These are phyloP conservation scores for Penicillium sumatraense DNA, from an alignment of 2,329 filamentous ascomycete species.

Conservation along the genomic window DNA sequence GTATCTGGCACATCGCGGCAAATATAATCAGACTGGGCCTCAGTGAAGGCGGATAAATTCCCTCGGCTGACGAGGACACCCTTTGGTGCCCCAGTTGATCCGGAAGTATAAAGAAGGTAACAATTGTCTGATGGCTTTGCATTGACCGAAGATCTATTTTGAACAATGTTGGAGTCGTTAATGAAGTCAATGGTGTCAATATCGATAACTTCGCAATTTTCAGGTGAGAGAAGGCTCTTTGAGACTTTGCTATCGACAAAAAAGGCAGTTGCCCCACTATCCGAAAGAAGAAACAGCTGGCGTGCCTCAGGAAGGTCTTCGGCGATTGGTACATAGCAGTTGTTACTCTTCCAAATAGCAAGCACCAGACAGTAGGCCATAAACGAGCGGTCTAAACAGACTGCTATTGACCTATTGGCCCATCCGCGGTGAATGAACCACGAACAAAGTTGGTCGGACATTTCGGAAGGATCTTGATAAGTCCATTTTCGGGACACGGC, in stretches of 20 bases:
- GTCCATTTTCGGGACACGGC: conserved; percentile 2
- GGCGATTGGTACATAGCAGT: conserved; percentile 17
- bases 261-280: conserved; percentile 5
- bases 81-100: conserved; percentile 18
- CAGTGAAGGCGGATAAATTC: conserved; percentile 14
- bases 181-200: background rate
- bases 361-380: conserved; percentile 12
- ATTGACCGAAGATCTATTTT: background rate
- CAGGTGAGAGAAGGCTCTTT: background rate
- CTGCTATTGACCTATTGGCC: conserved; percentile 2
- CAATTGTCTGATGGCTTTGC: background rate
- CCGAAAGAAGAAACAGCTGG: conserved; percentile 3
- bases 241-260: conserved; percentile 3
- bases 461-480: conserved; percentile 1
- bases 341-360: conserved; percentile 16
- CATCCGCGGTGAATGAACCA: background rate
- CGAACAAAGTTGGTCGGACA: background rate
- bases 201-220: conserved; percentile 3
- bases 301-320: conserved; percentile 17
- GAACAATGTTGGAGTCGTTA: no score
- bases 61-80: conserved; percentile 16
- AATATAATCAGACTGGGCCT: conserved; percentile 12
- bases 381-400: conserved; percentile 9
- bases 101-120: conserved; percentile 17
- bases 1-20: conserved; percentile 17